Percentiles rank a stretch among this genome's conserved stretches.
phyloP scores from a whole-genome alignment of 225 moss, liverwort and hornwort species.

The Physcomitrellopsis africana region DNA sequence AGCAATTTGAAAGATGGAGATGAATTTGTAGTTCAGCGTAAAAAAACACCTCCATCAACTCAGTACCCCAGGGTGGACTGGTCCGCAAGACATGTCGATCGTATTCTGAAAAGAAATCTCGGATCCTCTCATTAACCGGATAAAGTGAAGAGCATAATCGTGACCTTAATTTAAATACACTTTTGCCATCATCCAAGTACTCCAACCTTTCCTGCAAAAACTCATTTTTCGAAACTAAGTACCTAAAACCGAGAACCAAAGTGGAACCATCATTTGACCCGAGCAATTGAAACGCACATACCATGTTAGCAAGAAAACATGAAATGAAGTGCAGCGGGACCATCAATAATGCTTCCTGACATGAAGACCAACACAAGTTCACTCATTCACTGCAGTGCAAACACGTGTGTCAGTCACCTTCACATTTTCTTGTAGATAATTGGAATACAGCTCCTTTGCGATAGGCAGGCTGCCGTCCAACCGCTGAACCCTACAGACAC shows the following conservation, averaged over 20 bases:
- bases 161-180: slow-evolving; percentile 76
- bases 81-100: slow-evolving; percentile 87
- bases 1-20: background rate
- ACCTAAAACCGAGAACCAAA: slow-evolving; percentile 8
- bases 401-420: slow-evolving; percentile 57
- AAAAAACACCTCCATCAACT: slow-evolving; percentile 81
- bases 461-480: slow-evolving; percentile 91
- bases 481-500: slow-evolving; percentile 75
- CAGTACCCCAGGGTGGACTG: slow-evolving; percentile 90
- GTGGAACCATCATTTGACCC: slow-evolving; percentile 9
- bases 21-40: background rate
- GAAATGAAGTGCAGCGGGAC: background rate
- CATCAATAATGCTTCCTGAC: background rate
- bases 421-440: slow-evolving; percentile 88
- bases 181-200: slow-evolving; percentile 89
- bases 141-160: slow-evolving; percentile 92
- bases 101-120: slow-evolving; percentile 91
- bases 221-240: slow-evolving; percentile 3
- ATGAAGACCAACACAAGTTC: slow-evolving; percentile 1
- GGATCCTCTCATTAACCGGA: slow-evolving; percentile 89
- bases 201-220: slow-evolving; percentile 85
- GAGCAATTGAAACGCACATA: background rate
- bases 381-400: slow-evolving; percentile 8
- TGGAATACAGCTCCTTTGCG: slow-evolving; percentile 82
- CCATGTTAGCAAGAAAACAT: slow-evolving; percentile 14